Base-by-base conservation (phyloP, 1,284 basidiomycete species). In the Pyrrhoderma noxium region DNA sequence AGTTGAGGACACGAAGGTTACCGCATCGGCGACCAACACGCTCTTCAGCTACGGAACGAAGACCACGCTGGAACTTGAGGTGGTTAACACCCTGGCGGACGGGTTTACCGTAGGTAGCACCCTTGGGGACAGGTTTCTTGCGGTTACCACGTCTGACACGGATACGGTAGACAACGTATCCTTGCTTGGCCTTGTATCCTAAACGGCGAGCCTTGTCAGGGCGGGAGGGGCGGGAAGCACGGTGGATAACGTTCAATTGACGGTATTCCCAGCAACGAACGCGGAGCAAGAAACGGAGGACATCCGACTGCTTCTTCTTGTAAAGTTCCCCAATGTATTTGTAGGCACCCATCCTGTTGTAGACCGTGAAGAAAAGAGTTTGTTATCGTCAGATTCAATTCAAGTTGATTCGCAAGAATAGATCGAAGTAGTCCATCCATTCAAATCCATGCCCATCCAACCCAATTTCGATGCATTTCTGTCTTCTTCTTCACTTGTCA, bases 241-340 rank as follows among this genome's bases (percentile, higher is more conserved):
- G 90, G 80, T 98, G 94, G 68, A 98, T 92, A 61, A 99, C 93
- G 64, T 96, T 94, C 65, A 99, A 76, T 71, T 99, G 95, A 63
- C 93, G 89, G 77, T 93, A 96, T 70, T 99, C 95, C 95, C 95
- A 99, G 85, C 95, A 98, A 88, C 92, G 82, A 62, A 99, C 95
- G 66, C 95, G 94, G 67, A 97, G 88, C 63, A 99, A 82, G 80
- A 99, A 99, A 63, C 93, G 92, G 70, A 98, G 84, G 62, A 99
- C 92, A 75, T 97, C 94, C 67, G 87, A 91, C 75, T 94, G 91
- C 75, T 94, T 94, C 75, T 91, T 91, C 76, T 89, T 89, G 82
- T 90, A 89, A 58, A 98, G 78, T 78, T 98, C 95, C 64, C 89
- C 85, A 66, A 98, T 85, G 72, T 99, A 98, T 75, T 95, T 96